A percentile compares a stretch with the other conserved stretches of the same genome.
Evolutionary conservation across 2,329 filamentous ascomycete genomes (phyloP).

Genomic region (Sarocladium brachiariae): DNA sequence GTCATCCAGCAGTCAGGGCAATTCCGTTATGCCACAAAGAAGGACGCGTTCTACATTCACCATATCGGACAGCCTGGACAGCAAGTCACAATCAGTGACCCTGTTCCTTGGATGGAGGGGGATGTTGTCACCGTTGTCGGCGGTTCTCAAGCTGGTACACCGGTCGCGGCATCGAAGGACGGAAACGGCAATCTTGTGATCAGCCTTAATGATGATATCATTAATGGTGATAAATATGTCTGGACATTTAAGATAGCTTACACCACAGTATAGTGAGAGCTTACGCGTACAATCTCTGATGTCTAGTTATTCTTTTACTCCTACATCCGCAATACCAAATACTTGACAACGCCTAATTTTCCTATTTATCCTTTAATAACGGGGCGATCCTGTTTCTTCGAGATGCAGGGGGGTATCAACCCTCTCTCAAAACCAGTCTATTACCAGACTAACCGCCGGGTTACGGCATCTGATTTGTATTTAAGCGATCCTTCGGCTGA

Average conservation of each 20-base stretch:
- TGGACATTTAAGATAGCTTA: slow-evolving; percentile 24
- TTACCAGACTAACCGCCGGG: too few relatives aligned
- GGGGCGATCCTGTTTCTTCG: too few relatives aligned
- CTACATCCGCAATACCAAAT: too few relatives aligned
- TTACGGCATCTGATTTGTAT: too few relatives aligned
- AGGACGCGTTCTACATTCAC: slow-evolving; percentile 45
- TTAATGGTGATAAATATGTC: slow-evolving; percentile 27
- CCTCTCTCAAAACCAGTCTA: too few relatives aligned
- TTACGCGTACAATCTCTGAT: too few relatives aligned
- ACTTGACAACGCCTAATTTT: too few relatives aligned
- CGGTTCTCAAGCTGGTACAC: slow-evolving; percentile 16
- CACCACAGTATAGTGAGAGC: neutral
- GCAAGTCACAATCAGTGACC: slow-evolving; percentile 31
- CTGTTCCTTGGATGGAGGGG: slow-evolving; percentile 37
- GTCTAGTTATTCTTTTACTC: too few relatives aligned
- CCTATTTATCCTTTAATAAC: too few relatives aligned
- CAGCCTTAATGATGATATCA: slow-evolving; percentile 23
- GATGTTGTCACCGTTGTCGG: slow-evolving; percentile 41
- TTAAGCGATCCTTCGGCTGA: too few relatives aligned
- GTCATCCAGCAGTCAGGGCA: neutral
- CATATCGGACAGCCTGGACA: slow-evolving; percentile 35
- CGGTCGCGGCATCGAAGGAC: slow-evolving; percentile 15
- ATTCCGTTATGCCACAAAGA: slow-evolving; percentile 43
- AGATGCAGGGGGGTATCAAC: too few relatives aligned
- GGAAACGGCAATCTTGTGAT: slow-evolving; percentile 21